Evolutionary conservation across 495 filamentous ascomycete species (phyloP), one percentile per base, ranked within the genome.

Genomic region (Penicillium egyptiacum): DNA sequence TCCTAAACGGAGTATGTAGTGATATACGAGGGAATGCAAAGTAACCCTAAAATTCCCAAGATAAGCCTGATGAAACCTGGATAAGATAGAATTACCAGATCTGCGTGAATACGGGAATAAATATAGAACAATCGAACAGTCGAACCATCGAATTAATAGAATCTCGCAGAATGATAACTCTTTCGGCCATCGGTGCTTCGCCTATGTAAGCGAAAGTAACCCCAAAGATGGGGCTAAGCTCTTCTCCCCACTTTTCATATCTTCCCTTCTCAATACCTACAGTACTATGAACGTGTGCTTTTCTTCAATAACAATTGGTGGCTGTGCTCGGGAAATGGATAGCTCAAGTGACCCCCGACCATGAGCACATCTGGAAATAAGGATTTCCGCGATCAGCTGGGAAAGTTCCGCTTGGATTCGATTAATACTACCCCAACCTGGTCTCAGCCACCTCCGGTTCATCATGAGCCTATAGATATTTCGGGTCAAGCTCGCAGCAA

Each of bases 301-400:
- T 33, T n/a, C 20, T 43, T 46, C 23, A 31, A 39, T 46, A 4
- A 33, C 47, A 19, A 19, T 48, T 48, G 45, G 45, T 31, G 8
- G 45, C 31, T 19, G 55, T 53, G 57, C 48, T 51, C 60, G 64
- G 39, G 50, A 39, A 39, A 74, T 74, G 71, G 71, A 61, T 53
- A 72, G 70, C n/a, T 30, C 14, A 20, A 33, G 45, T 48, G 16
- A 17, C 28, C 70, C 71, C 68, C 56, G 33, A 67, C 37, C 57
- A 73, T 73, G 69, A 75, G 61, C 59, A 67, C 63, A 67, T 35
- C 60, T 28, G 68, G 68, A 52, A 74, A 75, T 58, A 71, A 73
- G 60, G 72, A 76, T 11, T 78, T 76, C 56, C 72, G 74, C 52
- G 73, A 74, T 54, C 75, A 78, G 57, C 67, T 78, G 61, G 75